Conservation (phyloP, 441 rosid species). For the Brassica balearica region DNA sequence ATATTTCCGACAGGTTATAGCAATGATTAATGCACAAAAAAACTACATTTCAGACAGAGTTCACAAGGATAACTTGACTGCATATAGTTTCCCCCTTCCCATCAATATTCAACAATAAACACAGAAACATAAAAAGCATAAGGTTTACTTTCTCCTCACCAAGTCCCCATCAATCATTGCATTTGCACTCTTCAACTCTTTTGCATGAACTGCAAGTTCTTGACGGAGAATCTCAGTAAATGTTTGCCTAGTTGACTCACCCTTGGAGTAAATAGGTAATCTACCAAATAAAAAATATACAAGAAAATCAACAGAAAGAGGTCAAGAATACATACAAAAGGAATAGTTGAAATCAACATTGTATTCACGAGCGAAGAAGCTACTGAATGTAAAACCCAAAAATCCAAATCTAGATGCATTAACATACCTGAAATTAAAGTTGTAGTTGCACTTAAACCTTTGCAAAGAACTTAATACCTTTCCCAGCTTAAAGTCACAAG, state of each 20-base stretch:
- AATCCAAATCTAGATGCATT: neutral
- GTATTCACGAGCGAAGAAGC: no score
- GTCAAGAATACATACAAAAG: no score
- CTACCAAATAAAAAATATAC: constrained; percentile 39
- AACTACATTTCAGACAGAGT: neutral
- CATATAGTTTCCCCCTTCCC: neutral
- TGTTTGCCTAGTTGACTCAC: constrained; percentile 48
- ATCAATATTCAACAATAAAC: neutral
- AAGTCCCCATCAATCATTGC: constrained; percentile 84
- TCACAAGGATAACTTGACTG: neutral
- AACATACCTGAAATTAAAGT: constrained; percentile 72
- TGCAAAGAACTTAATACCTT: constrained; percentile 74
- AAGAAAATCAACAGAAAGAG: no score
- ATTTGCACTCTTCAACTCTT: constrained; percentile 71
- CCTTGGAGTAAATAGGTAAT: constrained; percentile 60
- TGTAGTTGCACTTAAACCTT: constrained; percentile 76
- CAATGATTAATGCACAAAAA: constrained; percentile 16
- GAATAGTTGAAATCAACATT: no score
- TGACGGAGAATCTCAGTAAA: constrained; percentile 63
- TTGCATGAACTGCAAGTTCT: constrained; percentile 63
- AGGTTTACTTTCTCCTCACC: constrained; percentile 52
- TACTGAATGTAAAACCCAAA: no score
- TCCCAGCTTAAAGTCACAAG: constrained; percentile 93
- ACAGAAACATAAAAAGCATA: neutral
- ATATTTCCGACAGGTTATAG: neutral